These are phyloP conservation scores for Carex littledalei DNA, from an alignment of 176 grass and related monocot species.

Conservation along the genomic window DNA sequence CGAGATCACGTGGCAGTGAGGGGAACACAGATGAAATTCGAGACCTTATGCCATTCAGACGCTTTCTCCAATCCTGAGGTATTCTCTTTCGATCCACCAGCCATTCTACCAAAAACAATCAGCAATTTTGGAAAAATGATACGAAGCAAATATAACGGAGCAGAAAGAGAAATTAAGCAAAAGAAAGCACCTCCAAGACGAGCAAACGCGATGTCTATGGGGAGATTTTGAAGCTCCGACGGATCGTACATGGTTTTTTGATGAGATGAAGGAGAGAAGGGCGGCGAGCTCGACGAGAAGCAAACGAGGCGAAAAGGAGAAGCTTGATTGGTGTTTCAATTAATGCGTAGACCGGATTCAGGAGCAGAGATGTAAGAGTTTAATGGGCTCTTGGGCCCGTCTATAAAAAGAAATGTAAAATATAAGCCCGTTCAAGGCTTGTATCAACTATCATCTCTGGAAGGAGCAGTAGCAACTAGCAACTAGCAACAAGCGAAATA, in stretches of 20 bases:
- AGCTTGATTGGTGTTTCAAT: neutral
- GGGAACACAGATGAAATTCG: slow-evolving; percentile 51
- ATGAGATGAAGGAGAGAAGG: neutral
- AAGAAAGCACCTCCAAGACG: slow-evolving; percentile 48
- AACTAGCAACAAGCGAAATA: too few species aligned
- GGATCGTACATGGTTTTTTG: slow-evolving; percentile 50
- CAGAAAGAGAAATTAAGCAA: neutral
- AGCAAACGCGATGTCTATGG: slow-evolving; percentile 80
- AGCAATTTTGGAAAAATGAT: neutral
- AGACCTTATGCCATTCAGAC: slow-evolving; percentile 42
- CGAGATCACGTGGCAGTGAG: slow-evolving; percentile 54
- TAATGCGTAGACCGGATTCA: neutral
- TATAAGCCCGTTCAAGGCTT: neutral
- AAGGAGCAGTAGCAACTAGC: too few species aligned
- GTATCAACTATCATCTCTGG: too few species aligned
- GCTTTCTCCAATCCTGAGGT: slow-evolving; percentile 90
- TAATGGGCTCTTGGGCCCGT: neutral
- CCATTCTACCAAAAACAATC: slow-evolving; percentile 46
- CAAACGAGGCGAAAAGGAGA: neutral
- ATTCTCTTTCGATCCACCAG: slow-evolving; percentile 93
- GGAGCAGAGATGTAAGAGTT: neutral
- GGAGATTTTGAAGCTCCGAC: slow-evolving; percentile 62
- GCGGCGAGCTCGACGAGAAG: neutral
- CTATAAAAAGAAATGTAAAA: neutral
- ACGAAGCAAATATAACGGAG: neutral